These are phyloP conservation scores for Populus hybrid DNA, from an alignment of 441 rosid genomes.

Conservation along the genomic window DNA sequence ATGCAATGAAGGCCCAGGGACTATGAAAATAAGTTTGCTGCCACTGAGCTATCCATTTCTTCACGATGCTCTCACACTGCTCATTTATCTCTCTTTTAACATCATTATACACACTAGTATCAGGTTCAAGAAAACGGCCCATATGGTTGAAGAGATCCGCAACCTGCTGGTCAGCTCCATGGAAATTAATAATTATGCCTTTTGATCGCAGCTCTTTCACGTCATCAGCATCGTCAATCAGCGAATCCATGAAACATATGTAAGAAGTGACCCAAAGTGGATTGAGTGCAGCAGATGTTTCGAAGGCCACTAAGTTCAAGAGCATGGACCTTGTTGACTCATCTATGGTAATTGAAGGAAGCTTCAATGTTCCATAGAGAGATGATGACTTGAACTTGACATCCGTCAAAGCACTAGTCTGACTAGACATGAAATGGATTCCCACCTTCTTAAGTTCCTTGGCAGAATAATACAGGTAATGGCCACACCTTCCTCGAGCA, in stretches of 20 bases:
- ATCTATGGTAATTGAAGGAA: constrained; percentile 4
- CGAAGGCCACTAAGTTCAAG: constrained; percentile 24
- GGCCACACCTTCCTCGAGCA: neutral
- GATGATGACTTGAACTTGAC: neutral
- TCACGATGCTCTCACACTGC: neutral
- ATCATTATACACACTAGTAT: neutral
- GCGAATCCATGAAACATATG: constrained; percentile 14
- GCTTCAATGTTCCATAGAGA: neutral
- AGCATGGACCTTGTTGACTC: constrained; percentile 5
- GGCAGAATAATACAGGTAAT: neutral
- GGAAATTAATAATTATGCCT: constrained; percentile 5
- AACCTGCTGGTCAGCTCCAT: constrained; percentile 20
- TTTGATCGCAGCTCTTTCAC: constrained; percentile 14
- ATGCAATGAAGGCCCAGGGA: constrained; percentile 24
- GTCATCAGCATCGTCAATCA: constrained; percentile 21
- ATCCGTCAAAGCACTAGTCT: neutral
- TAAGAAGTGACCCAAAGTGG: constrained; percentile 17
- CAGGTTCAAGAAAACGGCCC: constrained; percentile 10
- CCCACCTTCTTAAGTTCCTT: constrained; percentile 12
- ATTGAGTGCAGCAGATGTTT: neutral
- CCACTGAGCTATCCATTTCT: constrained; percentile 6
- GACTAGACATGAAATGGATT: constrained; percentile 1
- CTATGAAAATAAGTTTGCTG: neutral
- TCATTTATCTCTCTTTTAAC: neutral
- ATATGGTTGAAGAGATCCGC: constrained; percentile 22